phyloP scores from a whole-genome alignment of 352 stramenopile genomes.

The Phytophthora agathidicida region DNA sequence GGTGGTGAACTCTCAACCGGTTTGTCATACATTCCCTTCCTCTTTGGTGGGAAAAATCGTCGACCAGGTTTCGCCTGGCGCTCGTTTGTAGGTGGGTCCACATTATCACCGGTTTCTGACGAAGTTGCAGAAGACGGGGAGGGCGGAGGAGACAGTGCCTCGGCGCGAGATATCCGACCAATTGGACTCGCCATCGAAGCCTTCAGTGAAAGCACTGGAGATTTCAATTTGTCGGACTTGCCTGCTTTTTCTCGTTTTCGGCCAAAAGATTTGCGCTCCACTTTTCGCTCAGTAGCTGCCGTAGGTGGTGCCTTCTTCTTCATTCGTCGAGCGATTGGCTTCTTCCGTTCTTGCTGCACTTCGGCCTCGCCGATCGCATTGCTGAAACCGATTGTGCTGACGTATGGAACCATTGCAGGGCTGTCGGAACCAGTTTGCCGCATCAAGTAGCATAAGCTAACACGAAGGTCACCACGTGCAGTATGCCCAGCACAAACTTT shows the following conservation, averaged over 20 bases:
- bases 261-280: slow-evolving; percentile 1
- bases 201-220: slow-evolving; percentile 16
- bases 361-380: background rate
- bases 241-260: background rate
- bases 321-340: background rate
- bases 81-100: background rate
- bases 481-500: slow-evolving; percentile 32
- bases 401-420: slow-evolving; percentile 42
- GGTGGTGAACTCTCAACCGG: background rate
- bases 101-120: slow-evolving; percentile 16
- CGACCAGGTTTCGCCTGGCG: background rate
- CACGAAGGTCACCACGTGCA: slow-evolving; percentile 50
- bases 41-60: slow-evolving; percentile 20
- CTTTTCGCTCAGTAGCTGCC: background rate
- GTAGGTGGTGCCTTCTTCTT: slow-evolving; percentile 8
- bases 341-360: slow-evolving; percentile 9
- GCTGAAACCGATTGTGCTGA: background rate
- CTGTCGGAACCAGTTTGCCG: slow-evolving; percentile 20
- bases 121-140: slow-evolving; percentile 63
- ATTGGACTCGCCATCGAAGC: slow-evolving; percentile 17
- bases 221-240: background rate
- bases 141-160: slow-evolving; percentile 58
- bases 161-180: slow-evolving; percentile 35
- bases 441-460: slow-evolving; percentile 48
- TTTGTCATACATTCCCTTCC: slow-evolving; percentile 8